A percentile compares a stretch with the other conserved stretches of the same genome.
Evolutionary conservation across 768 basidiomycete species (phyloP).

Genomic region (Ramaria sp.): DNA sequence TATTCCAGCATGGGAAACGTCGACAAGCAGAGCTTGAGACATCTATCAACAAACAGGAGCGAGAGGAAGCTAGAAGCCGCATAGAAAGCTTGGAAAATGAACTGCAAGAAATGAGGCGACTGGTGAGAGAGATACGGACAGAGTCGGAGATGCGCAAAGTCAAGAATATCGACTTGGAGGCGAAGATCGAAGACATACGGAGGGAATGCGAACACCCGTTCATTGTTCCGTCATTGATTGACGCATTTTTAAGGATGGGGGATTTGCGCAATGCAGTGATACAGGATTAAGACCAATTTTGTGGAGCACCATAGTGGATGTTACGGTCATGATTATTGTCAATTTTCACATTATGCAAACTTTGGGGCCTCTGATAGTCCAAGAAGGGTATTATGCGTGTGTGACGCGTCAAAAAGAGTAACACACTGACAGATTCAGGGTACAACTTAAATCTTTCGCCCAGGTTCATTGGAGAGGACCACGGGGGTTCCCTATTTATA

Average conservation of each 20-base stretch:
- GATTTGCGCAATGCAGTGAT: constrained; percentile 23
- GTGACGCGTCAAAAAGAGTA: no score
- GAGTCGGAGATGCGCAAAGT: background rate
- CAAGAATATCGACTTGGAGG: constrained; percentile 20
- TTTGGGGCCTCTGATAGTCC: no score
- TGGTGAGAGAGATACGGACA: background rate
- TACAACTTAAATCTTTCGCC: no score
- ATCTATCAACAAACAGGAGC: background rate
- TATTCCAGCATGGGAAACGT: background rate
- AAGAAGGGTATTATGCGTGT: no score
- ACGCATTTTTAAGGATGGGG: constrained; percentile 40
- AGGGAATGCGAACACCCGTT: constrained; percentile 43
- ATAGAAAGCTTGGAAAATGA: background rate
- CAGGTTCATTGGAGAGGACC: no score
- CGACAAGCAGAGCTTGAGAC: background rate
- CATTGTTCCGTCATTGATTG: constrained; percentile 43
- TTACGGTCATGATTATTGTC: no score
- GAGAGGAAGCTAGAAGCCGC: background rate
- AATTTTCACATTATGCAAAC: no score
- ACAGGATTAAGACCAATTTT: background rate
- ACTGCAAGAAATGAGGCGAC: background rate
- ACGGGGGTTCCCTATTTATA: no score
- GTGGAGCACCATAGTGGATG: no score
- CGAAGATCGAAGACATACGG: constrained; percentile 33
- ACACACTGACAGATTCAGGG: no score